Percentiles rank a stretch among this genome's conserved stretches.
Evolutionary conservation across 345 rosid species (phyloP).

Genomic region (Eucalyptus cloeziana): DNA sequence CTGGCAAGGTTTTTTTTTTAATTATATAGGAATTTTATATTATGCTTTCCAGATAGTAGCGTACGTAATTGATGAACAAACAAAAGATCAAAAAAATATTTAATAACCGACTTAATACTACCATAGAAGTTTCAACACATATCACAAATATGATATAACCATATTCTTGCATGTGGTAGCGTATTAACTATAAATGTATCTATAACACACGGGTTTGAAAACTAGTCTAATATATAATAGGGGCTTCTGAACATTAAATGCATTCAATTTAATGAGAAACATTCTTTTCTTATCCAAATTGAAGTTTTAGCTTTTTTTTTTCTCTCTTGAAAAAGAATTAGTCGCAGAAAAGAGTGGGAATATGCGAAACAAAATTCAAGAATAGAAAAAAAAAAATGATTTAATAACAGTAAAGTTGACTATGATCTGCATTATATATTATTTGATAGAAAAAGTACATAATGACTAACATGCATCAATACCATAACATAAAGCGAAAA

Average conservation of each 20-base stretch:
- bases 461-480: neutral
- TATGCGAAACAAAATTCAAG: neutral
- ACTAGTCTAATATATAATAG: neutral
- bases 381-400: neutral
- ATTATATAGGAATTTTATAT: neutral
- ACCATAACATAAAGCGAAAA: neutral
- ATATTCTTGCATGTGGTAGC: neutral
- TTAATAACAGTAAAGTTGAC: neutral
- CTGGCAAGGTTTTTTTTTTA: neutral
- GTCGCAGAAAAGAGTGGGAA: neutral
- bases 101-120: neutral
- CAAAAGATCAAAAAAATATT: neutral
- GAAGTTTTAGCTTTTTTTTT: neutral
- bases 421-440: neutral
- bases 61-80: neutral
- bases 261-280: neutral
- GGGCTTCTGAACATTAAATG: neutral
- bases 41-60: neutral
- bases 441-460: neutral
- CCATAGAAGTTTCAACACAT: neutral
- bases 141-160: neutral
- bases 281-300: neutral
- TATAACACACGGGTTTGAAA: neutral
- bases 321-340: neutral
- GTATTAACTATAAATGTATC: neutral